Percentiles rank a stretch among this genome's conserved stretches.
These are phyloP conservation scores for Phytophthora europaea DNA, from an alignment of 352 stramenopile species.

Conservation along the genomic window DNA sequence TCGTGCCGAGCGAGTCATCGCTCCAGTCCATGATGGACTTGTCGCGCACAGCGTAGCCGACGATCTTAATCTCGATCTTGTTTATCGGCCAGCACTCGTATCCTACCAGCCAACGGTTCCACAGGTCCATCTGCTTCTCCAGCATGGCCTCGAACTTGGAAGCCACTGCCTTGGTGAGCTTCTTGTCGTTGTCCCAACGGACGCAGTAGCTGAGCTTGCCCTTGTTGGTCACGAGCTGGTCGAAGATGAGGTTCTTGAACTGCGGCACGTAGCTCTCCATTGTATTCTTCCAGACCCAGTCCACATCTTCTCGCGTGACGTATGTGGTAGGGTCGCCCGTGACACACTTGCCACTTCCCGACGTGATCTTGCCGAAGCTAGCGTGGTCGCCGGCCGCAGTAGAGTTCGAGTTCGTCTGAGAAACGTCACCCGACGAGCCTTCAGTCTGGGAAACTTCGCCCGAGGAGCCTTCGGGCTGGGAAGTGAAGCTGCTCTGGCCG, in stretches of 20 bases:
- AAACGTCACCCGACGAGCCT: background rate
- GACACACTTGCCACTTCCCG: constrained; percentile 10
- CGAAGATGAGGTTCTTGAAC: constrained; percentile 28
- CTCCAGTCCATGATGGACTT: constrained; percentile 50
- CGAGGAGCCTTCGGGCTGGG: background rate
- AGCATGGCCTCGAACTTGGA: constrained; percentile 23
- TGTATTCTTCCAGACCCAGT: constrained; percentile 31
- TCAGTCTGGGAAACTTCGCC: background rate
- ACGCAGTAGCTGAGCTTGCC: constrained; percentile 36
- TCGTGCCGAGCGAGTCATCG: constrained; percentile 46
- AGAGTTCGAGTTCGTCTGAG: background rate
- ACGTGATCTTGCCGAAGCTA: constrained; percentile 12
- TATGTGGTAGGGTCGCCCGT: constrained; percentile 32
- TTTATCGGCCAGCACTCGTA: constrained; percentile 36
- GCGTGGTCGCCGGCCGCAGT: background rate
- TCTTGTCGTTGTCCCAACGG: constrained; percentile 17
- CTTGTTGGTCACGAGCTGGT: constrained; percentile 34
- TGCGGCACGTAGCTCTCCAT: constrained; percentile 24
- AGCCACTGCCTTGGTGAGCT: constrained; percentile 3
- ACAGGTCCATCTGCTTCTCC: constrained; percentile 17
- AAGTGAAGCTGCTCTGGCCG: background rate
- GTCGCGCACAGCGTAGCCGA: constrained; percentile 44
- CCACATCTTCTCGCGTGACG: constrained; percentile 15
- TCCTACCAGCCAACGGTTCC: constrained; percentile 10
- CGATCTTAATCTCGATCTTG: constrained; percentile 44